These are phyloP conservation scores for Helotiales sp. DNA, from an alignment of 2,329 filamentous ascomycete genomes.

Conservation along the genomic window DNA sequence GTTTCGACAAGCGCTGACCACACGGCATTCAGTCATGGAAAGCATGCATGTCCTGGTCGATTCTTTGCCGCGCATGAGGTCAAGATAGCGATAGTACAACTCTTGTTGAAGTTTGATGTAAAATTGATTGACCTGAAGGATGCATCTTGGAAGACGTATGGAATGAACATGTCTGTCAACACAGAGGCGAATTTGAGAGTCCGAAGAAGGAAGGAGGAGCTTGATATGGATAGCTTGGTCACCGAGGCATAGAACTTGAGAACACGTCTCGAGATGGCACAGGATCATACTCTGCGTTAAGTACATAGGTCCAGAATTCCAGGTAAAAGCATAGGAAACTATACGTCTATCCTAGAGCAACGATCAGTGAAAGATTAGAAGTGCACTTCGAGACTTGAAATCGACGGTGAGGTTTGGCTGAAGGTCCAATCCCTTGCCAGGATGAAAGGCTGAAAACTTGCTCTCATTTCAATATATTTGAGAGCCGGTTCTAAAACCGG, in stretches of 20 bases:
- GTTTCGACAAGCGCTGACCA: slow-evolving; percentile 29
- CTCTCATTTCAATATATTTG: no score
- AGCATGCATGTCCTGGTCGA: slow-evolving; percentile 49
- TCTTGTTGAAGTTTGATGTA: slow-evolving; percentile 41
- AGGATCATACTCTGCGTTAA: no score
- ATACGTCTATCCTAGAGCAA: no score
- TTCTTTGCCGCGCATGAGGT: slow-evolving; percentile 47
- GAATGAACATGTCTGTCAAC: neutral
- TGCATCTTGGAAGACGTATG: slow-evolving; percentile 4
- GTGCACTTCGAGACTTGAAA: no score
- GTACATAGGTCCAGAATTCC: no score
- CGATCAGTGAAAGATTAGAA: no score
- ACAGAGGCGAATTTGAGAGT: neutral
- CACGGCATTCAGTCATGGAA: slow-evolving; percentile 46
- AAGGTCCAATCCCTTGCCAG: no score
- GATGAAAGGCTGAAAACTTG: no score
- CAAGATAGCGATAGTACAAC: slow-evolving; percentile 42
- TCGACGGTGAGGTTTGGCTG: no score
- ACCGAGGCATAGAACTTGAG: neutral
- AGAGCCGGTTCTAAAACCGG: no score
- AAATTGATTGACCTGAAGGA: slow-evolving; percentile 23
- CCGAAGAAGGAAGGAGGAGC: slow-evolving; percentile 2
- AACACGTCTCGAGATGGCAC: no score
- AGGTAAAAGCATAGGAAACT: no score
- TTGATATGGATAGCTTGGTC: slow-evolving; percentile 5